Conservation (phyloP, 768 basidiomycete species). For the Leucosporidium creatinivorum region DNA sequence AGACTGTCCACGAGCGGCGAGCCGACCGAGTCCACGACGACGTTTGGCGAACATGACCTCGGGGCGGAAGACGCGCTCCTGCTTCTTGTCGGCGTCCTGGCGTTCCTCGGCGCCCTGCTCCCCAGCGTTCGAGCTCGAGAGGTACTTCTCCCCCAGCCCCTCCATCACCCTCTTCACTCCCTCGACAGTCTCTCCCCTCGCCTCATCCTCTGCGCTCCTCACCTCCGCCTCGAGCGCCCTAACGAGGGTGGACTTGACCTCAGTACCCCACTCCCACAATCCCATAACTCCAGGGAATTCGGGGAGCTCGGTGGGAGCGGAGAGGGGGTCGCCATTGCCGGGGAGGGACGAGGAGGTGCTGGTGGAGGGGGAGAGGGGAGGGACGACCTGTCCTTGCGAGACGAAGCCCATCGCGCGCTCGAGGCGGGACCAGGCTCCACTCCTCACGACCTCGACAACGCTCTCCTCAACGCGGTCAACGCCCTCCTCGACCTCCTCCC, state of each 20-base stretch:
- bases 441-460: slow-evolving; percentile 52
- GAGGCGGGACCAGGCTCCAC: slow-evolving; percentile 56
- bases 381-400: slow-evolving; percentile 61
- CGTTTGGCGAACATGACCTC: slow-evolving; percentile 86
- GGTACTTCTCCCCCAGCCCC: slow-evolving; percentile 63
- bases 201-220: slow-evolving; percentile 43
- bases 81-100: slow-evolving; percentile 30
- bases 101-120: neutral
- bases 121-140: slow-evolving; percentile 61
- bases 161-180: slow-evolving; percentile 40
- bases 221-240: slow-evolving; percentile 43
- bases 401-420: slow-evolving; percentile 66
- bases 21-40: slow-evolving; percentile 44
- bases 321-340: slow-evolving; percentile 18
- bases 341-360: slow-evolving; percentile 38
- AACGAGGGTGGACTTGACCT: slow-evolving; percentile 42
- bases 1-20: slow-evolving; percentile 77
- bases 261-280: slow-evolving; percentile 45
- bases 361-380: slow-evolving; percentile 52
- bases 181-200: slow-evolving; percentile 39
- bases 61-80: slow-evolving; percentile 81
- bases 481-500: slow-evolving; percentile 67
- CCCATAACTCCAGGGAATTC: slow-evolving; percentile 45
- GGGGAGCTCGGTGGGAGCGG: slow-evolving; percentile 35
- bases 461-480: slow-evolving; percentile 74